phyloP scores from a whole-genome alignment of 1,284 basidiomycete species.

The Rugosomyces carneus region DNA sequence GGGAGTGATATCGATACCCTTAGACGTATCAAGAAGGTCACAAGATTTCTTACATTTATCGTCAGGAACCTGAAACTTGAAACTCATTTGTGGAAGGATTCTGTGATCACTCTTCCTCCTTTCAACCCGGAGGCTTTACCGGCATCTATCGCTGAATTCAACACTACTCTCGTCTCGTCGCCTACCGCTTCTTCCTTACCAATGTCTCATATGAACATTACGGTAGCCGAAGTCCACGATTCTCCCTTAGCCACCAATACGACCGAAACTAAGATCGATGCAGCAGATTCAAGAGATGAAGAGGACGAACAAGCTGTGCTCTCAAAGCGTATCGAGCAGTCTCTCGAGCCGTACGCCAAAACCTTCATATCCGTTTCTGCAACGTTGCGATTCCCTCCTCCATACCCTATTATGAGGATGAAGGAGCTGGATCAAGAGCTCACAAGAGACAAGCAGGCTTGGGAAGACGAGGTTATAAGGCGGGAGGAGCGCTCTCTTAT shows the following conservation, averaged over 20 bases:
- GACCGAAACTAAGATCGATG: conserved; percentile 24
- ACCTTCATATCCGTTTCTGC: conserved; percentile 91
- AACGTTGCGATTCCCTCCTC: conserved; percentile 84
- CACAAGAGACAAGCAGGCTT: conserved; percentile 57
- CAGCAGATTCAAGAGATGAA: conserved; percentile 58
- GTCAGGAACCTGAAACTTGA: conserved; percentile 92
- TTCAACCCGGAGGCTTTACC: conserved; percentile 64
- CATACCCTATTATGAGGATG: conserved; percentile 82
- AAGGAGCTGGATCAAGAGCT: conserved; percentile 79
- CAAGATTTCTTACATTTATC: conserved; percentile 87
- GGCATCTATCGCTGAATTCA: conserved; percentile 23
- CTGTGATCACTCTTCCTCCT: conserved; percentile 74
- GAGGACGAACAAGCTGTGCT: conserved; percentile 64
- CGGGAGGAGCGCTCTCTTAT: conserved; percentile 61
- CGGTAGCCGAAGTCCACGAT: conserved; percentile 15
- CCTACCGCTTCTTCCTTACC: conserved; percentile 27
- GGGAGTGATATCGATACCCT: conserved; percentile 84
- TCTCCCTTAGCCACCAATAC: conserved; percentile 17
- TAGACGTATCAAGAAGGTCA: conserved; percentile 85
- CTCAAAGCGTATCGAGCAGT: conserved; percentile 68
- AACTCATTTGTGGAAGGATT: conserved; percentile 92
- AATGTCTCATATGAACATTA: conserved; percentile 27
- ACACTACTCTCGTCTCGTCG: conserved; percentile 18
- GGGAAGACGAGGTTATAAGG: conserved; percentile 81
- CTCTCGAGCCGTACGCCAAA: conserved; percentile 74